These are phyloP conservation scores for Quercus agrifolia DNA, from an alignment of 306 rosid genomes.

Conservation along the genomic window DNA sequence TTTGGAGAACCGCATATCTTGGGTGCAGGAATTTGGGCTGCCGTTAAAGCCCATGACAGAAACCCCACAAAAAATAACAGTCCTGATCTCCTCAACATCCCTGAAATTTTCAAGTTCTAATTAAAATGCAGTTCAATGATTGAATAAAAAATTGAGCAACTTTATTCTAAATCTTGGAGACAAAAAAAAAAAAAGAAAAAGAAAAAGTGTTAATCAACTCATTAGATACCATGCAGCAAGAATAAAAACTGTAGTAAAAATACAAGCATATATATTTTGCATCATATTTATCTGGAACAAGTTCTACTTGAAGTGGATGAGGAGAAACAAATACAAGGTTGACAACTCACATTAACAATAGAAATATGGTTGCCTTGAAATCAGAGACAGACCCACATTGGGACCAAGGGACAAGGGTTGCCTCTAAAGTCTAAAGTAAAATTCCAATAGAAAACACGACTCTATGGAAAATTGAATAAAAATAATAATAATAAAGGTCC, in stretches of 20 bases:
- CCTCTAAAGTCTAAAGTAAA: background rate
- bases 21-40: slow-evolving; percentile 62
- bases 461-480: too few relatives aligned
- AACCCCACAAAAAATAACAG: slow-evolving; percentile 55
- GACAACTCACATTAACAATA: background rate
- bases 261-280: too few relatives aligned
- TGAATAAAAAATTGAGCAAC: background rate
- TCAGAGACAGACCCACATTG: background rate
- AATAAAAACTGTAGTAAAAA: background rate
- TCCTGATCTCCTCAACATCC: slow-evolving; percentile 49
- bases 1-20: slow-evolving; percentile 72
- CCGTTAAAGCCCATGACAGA: slow-evolving; percentile 77
- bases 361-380: slow-evolving; percentile 1
- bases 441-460: background rate
- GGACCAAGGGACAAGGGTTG: background rate
- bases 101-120: slow-evolving; percentile 37
- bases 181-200: background rate
- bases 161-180: background rate
- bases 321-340: background rate
- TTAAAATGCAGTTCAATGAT: background rate
- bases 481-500: too few relatives aligned
- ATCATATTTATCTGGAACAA: background rate
- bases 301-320: background rate
- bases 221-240: slow-evolving; percentile 1
- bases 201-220: background rate